These are phyloP conservation scores for Alternaria angustiovoidea DNA, from an alignment of 2,329 filamentous ascomycete genomes.

Conservation along the genomic window DNA sequence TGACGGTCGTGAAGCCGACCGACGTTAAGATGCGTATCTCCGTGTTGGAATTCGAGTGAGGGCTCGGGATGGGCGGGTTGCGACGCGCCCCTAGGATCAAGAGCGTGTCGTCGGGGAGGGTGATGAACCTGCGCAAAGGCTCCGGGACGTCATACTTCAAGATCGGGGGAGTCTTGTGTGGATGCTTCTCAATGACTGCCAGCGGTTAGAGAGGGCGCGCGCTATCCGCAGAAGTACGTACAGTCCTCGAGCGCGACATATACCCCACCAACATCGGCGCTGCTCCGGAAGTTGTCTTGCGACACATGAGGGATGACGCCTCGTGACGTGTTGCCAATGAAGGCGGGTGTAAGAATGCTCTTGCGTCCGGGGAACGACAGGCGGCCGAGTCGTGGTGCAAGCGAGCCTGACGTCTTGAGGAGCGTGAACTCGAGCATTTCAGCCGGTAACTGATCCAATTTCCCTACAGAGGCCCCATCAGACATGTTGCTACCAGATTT, in stretches of 20 bases:
- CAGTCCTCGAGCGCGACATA: slow-evolving; percentile 94
- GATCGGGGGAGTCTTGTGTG: slow-evolving; percentile 59
- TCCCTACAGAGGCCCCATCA: slow-evolving; percentile 4
- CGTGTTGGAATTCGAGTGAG: slow-evolving; percentile 72
- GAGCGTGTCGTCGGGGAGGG: slow-evolving; percentile 69
- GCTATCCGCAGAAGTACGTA: slow-evolving; percentile 59
- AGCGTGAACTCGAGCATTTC: slow-evolving; percentile 58
- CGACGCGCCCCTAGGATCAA: slow-evolving; percentile 81
- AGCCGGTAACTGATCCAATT: slow-evolving; percentile 38
- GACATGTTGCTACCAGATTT: slow-evolving; percentile 17
- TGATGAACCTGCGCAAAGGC: slow-evolving; percentile 78
- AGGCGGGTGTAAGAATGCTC: slow-evolving; percentile 82
- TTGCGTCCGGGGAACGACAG: slow-evolving; percentile 70
- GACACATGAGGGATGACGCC: slow-evolving; percentile 88
- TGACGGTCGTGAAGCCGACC: slow-evolving; percentile 79
- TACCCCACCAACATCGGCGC: slow-evolving; percentile 71
- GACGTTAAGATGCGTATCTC: slow-evolving; percentile 83
- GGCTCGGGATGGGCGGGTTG: slow-evolving; percentile 75
- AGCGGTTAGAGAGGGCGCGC: slow-evolving; percentile 41
- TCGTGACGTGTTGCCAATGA: slow-evolving; percentile 80
- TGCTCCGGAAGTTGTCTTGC: slow-evolving; percentile 77
- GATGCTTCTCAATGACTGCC: slow-evolving; percentile 69
- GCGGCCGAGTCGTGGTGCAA: slow-evolving; percentile 71
- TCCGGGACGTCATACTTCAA: slow-evolving; percentile 58
- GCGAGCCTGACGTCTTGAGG: slow-evolving; percentile 47